phyloP scores from a whole-genome alignment of 2,329 filamentous ascomycete genomes.

The Penicillium verrucosum region DNA sequence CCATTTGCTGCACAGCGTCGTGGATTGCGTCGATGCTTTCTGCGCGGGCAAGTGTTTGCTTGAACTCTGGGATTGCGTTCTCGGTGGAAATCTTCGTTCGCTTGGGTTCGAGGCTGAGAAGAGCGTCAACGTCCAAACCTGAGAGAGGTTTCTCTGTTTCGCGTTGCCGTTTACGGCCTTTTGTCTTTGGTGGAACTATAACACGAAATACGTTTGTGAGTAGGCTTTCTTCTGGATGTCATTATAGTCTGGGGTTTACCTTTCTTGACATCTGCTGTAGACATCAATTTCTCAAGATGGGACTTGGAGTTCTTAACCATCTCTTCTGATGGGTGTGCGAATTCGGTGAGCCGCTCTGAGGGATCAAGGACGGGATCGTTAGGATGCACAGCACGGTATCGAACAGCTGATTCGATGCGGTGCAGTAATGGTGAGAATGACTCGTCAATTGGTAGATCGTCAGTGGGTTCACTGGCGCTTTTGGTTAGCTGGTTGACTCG shows the following conservation, averaged over 20 bases:
- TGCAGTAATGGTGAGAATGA: slow-evolving; percentile 84
- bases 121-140: slow-evolving; percentile 77
- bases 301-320: slow-evolving; percentile 59
- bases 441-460: slow-evolving; percentile 77
- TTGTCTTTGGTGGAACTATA: slow-evolving; percentile 72
- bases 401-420: slow-evolving; percentile 80
- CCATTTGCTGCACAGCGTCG: slow-evolving; percentile 72
- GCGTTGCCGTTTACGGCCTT: slow-evolving; percentile 65
- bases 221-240: background rate
- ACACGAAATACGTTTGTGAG: slow-evolving; percentile 18
- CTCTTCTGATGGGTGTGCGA: slow-evolving; percentile 67
- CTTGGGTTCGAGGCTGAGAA: slow-evolving; percentile 61
- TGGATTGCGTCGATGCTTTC: slow-evolving; percentile 61
- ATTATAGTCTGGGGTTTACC: slow-evolving; percentile 42
- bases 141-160: slow-evolving; percentile 79
- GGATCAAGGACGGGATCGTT: slow-evolving; percentile 61
- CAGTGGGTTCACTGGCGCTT: slow-evolving; percentile 48
- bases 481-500: slow-evolving; percentile 5
- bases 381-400: slow-evolving; percentile 74
- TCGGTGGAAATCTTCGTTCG: slow-evolving; percentile 56
- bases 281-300: slow-evolving; percentile 61
- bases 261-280: slow-evolving; percentile 77
- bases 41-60: slow-evolving; percentile 65
- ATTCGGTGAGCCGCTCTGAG: slow-evolving; percentile 65
- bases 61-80: slow-evolving; percentile 89